phyloP scores from a whole-genome alignment of 129 eudicot species.

The Tanacetum coccineum region DNA sequence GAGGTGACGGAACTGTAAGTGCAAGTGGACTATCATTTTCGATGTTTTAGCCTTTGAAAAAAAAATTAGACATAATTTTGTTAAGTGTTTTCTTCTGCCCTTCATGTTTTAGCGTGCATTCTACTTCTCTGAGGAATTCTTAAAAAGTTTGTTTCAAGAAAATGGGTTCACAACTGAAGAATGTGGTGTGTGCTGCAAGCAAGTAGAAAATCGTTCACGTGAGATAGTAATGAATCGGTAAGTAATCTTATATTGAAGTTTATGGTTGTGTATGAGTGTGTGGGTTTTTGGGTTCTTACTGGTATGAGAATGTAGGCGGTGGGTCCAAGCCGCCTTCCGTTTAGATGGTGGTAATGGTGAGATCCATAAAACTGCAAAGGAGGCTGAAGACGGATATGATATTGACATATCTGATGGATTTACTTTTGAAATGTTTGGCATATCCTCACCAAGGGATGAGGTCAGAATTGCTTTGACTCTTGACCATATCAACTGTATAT shows the following conservation, averaged over 20 bases:
- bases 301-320: constrained; percentile 55
- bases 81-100: neutral
- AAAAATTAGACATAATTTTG: neutral
- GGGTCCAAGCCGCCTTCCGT: constrained; percentile 88
- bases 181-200: constrained; percentile 78
- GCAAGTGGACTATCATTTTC: constrained; percentile 8
- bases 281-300: constrained; percentile 6
- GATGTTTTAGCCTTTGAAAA: neutral
- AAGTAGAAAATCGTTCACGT: constrained; percentile 93
- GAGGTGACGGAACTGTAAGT: constrained; percentile 99
- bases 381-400: constrained; percentile 35
- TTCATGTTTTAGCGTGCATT: constrained; percentile 68
- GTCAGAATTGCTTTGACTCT: constrained; percentile 23
- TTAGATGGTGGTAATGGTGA: constrained; percentile 21
- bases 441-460: constrained; percentile 63
- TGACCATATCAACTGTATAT: neutral
- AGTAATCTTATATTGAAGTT: constrained; percentile 10
- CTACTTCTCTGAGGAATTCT: constrained; percentile 86
- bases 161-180: constrained; percentile 67
- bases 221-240: constrained; percentile 93
- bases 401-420: constrained; percentile 83
- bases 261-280: neutral
- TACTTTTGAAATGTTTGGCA: constrained; percentile 78
- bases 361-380: constrained; percentile 24
- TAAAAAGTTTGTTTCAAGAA: constrained; percentile 54